These are phyloP conservation scores for Euphrasia arctica DNA, from an alignment of 305 asterid species.

Conservation along the genomic window DNA sequence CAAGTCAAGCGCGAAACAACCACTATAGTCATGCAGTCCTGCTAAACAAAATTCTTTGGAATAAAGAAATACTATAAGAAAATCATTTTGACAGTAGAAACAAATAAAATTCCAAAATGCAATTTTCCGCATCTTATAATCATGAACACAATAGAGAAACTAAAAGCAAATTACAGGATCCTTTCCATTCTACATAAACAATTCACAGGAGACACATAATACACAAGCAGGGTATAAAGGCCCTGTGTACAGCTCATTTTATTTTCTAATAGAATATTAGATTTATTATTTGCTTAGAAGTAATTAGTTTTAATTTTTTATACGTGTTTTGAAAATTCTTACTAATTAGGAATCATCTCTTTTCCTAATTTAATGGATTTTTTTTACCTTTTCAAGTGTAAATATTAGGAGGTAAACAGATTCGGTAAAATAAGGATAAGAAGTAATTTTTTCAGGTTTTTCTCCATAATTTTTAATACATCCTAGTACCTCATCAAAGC, in stretches of 20 bases:
- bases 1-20: slow-evolving; percentile 26
- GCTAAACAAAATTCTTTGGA: neutral
- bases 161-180: neutral
- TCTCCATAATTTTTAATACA: neutral
- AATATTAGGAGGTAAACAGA: no score
- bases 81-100: neutral
- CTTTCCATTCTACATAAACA: slow-evolving; percentile 18
- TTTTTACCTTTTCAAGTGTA: no score
- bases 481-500: slow-evolving; percentile 69
- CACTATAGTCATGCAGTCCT: slow-evolving; percentile 6
- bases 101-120: slow-evolving; percentile 3
- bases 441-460: neutral
- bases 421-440: neutral
- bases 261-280: neutral
- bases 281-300: no score
- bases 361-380: no score
- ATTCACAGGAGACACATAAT: slow-evolving; percentile 17
- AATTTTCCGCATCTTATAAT: slow-evolving; percentile 1
- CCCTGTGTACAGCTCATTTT: neutral
- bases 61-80: neutral
- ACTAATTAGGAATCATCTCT: no score
- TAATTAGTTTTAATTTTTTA: no score
- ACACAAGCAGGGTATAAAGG: neutral
- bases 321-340: no score
- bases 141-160: slow-evolving; percentile 21